These are phyloP conservation scores for Aspergillus cristatus DNA, from an alignment of 495 filamentous ascomycete genomes.

Conservation along the genomic window DNA sequence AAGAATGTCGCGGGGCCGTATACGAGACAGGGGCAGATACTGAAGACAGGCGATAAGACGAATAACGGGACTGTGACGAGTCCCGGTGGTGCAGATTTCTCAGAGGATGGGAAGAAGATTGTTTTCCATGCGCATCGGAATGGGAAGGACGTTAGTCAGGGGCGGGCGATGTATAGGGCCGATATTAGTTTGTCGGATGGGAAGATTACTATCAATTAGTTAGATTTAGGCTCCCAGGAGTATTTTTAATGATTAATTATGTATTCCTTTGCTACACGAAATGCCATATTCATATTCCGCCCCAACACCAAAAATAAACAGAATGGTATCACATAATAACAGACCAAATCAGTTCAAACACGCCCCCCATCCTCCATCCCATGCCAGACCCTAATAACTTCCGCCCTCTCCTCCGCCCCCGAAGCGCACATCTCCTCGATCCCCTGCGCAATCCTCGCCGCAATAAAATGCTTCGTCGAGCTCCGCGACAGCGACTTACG, in stretches of 20 bases:
- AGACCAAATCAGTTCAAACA: no score
- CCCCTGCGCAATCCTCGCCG: conserved; percentile 63
- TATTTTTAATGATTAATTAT: no score
- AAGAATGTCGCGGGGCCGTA: conserved; percentile 35
- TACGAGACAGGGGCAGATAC: conserved; percentile 24
- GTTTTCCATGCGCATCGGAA: conserved; percentile 35
- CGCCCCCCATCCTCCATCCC: background rate
- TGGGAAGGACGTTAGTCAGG: conserved; percentile 10
- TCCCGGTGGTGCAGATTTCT: conserved; percentile 40
- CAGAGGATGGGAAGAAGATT: conserved; percentile 27
- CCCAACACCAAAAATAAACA: no score
- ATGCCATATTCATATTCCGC: no score
- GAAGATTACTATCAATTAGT: conserved; percentile 5
- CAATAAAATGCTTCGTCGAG: conserved; percentile 61
- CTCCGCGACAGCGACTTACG: conserved; percentile 52
- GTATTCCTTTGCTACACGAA: no score
- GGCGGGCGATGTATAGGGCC: conserved; percentile 13
- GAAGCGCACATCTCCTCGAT: conserved; percentile 43
- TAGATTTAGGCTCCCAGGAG: no score
- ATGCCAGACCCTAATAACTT: conserved; percentile 12
- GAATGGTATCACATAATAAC: no score
- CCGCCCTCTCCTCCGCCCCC: conserved; percentile 9
- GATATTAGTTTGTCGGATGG: conserved; percentile 5
- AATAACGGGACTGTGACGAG: conserved; percentile 25
- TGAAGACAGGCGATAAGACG: conserved; percentile 30